These are phyloP conservation scores for Fusarium sp. DNA, from an alignment of 2,329 filamentous ascomycete genomes.

Conservation along the genomic window DNA sequence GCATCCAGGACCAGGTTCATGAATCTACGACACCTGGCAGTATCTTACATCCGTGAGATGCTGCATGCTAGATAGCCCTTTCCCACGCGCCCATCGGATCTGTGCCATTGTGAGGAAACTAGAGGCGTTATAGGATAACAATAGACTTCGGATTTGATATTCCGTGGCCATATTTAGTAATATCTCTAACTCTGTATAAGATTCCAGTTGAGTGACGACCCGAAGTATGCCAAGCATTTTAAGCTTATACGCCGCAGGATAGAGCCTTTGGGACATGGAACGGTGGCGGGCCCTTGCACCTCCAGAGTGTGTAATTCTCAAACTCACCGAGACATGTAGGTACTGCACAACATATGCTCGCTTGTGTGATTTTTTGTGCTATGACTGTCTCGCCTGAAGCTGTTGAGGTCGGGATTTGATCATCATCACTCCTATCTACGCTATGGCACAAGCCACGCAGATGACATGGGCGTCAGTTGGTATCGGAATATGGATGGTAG, in stretches of 20 bases:
- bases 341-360: conserved; percentile 9
- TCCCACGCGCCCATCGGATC: conserved; percentile 42
- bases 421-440: conserved; percentile 26
- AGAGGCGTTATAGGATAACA: conserved; percentile 18
- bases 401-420: conserved; percentile 35
- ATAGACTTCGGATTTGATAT: conserved; percentile 33
- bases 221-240: conserved; percentile 31
- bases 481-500: conserved; percentile 9
- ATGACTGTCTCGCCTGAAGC: conserved; percentile 24
- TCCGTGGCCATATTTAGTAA: conserved; percentile 25
- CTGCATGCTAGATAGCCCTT: conserved; percentile 26
- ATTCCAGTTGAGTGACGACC: conserved; percentile 24
- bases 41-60: conserved; percentile 36
- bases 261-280: conserved; percentile 35
- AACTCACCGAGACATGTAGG: conserved; percentile 46
- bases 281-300: conserved; percentile 39
- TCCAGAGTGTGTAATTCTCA: conserved; percentile 15
- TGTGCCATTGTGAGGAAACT: conserved; percentile 21
- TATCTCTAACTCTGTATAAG: conserved; percentile 7
- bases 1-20: conserved; percentile 18
- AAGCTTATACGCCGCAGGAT: conserved; percentile 19
- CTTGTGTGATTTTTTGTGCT: conserved; percentile 31
- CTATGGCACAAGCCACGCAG: conserved; percentile 18
- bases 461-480: conserved; percentile 42
- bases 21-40: conserved; percentile 29